Evolutionary conservation across 148 eudicot genomes (phyloP), one percentile per base, ranked within the genome.

Genomic region (Vaccinium vitisidaea): DNA sequence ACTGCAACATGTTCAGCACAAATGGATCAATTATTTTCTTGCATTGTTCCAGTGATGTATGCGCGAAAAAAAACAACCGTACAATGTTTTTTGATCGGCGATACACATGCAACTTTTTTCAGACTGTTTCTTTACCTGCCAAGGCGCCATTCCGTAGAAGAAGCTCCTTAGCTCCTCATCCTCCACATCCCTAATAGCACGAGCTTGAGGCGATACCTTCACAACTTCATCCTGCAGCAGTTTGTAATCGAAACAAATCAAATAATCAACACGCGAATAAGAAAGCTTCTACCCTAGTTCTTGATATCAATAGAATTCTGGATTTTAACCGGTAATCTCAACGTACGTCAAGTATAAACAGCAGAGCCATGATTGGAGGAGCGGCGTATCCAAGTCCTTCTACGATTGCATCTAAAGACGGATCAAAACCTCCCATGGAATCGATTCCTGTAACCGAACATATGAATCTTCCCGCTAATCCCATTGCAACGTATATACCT

Each of bases 401-500:
- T 27, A 97, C 92, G 81, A 97, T 88, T 63, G 98, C 96, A 90
- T 95, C 95, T 50, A 94, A 85, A 16, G 95, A 91, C 71, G 80
- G 89, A 75, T 90, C 86, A 75, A 93, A 97, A 58, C 98, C 99
- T 83, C 98, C 99, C 14, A 81, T 82, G 91, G 88, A 85, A 86
- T 95, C 98, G 52, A 92, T 87, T 50, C 98, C 99, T 16, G 91
- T 80, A 4, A 94, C 82, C 4, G 96, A 94, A 90, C 99, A 95
- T 83, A 97, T 93, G 83, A 95, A 94, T 59, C 89, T 89, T 80
- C 99, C 99, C 21, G 95, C 98, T 74, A 97, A 84, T 80, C 93
- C 99, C 99, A 97, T 97, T 18, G 96, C 96, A 39, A 94, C 99
- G 73, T 97, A 95, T 89, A 95, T 94, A 13, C 99, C 99, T 97